Evolutionary conservation across 768 basidiomycete species (phyloP), one percentile per base, ranked within the genome.

Genomic region (Mycena latifolia): DNA sequence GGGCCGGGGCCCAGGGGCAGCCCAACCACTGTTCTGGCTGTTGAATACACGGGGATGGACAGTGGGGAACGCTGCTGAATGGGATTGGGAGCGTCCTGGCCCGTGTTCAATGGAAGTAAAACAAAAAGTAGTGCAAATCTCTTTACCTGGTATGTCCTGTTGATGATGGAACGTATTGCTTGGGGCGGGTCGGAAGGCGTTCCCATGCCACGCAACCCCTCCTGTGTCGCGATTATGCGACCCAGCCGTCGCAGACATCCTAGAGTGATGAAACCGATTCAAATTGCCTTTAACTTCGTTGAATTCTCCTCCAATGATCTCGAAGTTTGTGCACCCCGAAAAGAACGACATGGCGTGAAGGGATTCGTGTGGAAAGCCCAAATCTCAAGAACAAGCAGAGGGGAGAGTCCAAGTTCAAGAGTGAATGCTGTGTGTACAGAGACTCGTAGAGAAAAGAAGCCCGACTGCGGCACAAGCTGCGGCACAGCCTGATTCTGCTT

Each of bases 281-380:
- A 56, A 2, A 37, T 61, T 46, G 5, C 65, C 60, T 2, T 43
- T 15, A 8, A 67, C 22, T 4, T 61, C 50, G 27, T 52, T 53
- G 25, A 67, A 67, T 10, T 28, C 48, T 1, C 65, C 65, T 0
- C 60, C 65, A 3, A 4, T 14, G 31, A 67, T 45, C 12, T 28
- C 20, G 27, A 62, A 57, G 37, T 67, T 22, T 35, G 6, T 27
- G 20, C 48, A 45, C 4, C 41, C 29, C 12, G 24, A 7, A 37
- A 67, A 67, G 50, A 67, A 67, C 12, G 53, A 10, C 63, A 64
- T 64, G 37, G 56, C n/a, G n/a, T n/a, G n/a, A n/a, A n/a, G n/a
- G n/a, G n/a, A n/a, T n/a, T n/a, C n/a, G n/a, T n/a, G n/a, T n/a
- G n/a, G n/a, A n/a, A n/a, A n/a, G n/a, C n/a, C n/a, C n/a, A n/a